Base-by-base conservation (phyloP, 1,139 yeast species). In the Protomyces macrosporus region DNA sequence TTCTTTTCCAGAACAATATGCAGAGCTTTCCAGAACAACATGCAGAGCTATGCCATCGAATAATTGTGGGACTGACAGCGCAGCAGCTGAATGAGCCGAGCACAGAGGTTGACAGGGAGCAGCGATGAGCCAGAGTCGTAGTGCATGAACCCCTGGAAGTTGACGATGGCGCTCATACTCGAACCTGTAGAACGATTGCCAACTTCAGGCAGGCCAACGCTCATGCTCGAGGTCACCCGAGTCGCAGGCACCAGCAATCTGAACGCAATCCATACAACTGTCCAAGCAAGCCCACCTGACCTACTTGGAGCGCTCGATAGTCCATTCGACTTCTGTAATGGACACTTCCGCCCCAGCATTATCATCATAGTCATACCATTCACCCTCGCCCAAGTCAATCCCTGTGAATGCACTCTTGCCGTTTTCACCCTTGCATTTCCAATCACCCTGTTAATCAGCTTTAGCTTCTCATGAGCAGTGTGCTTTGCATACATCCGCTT, bases 301-400 rank as follows among this genome's bases (percentile, higher is more conserved):
- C 12, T 30, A 51, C 59, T 69, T 59, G 63, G 56, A 35, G 12
- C 69, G 63, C 50, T 67, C 68, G 63, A 85, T 74, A 9, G 78
- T 81, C 88, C 95, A 90, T 63, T 77, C 72, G 23, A 85, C 80
- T 6, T 89, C 93, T 1, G 88, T 84, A 14, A 93, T 81, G 50
- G 95, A 84, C 32, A 90, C 97, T 74, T 93, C 97, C 35, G 79
- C 83, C 9, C 84, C 83, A 4, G 88, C 86, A 71, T 85, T 83
- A 66, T 93, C 98, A 72, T 93, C 98, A 73, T 91, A 95, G 71
- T 93, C 98, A 73, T 86, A 93, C 95, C 97, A 91, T 73, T 93
- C 98, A 54, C 82, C 84, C 51, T 90, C 97, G 52, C 80, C 82
- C 60, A 90, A 75, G 65, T 86, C 90, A n/a, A 90, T 81, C 30